These are phyloP conservation scores for Neonectria punicea DNA, from an alignment of 2,329 filamentous ascomycete genomes.

Conservation along the genomic window DNA sequence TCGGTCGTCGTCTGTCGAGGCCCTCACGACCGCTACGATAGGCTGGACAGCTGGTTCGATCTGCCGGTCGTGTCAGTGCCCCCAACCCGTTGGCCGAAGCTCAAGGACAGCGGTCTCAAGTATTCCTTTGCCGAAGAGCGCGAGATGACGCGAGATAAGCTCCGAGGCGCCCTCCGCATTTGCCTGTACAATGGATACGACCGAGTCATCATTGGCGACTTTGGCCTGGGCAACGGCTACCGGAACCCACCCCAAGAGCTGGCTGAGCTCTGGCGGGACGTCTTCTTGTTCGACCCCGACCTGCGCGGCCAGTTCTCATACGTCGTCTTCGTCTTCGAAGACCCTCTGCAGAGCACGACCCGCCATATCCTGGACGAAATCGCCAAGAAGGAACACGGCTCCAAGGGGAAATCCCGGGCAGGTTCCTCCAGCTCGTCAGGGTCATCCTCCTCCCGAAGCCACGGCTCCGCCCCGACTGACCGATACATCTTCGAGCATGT, in stretches of 20 bases:
- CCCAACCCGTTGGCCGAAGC: conserved; percentile 77
- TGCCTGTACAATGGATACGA: conserved; percentile 69
- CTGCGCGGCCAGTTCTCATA: conserved; percentile 70
- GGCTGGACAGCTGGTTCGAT: conserved; percentile 64
- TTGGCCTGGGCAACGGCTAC: conserved; percentile 71
- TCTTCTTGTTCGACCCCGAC: conserved; percentile 70
- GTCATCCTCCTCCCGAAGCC: conserved; percentile 45
- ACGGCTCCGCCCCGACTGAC: conserved; percentile 53
- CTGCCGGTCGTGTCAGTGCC: conserved; percentile 80
- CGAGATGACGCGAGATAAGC: conserved; percentile 78
- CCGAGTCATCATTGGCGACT: conserved; percentile 71
- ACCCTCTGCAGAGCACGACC: conserved; percentile 63
- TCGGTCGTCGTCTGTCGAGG: conserved; percentile 79
- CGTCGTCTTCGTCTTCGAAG: conserved; percentile 73
- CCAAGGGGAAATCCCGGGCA: conserved; percentile 49
- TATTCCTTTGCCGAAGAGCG: conserved; percentile 79
- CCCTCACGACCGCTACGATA: conserved; percentile 72
- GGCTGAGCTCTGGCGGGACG: conserved; percentile 73
- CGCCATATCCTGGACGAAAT: conserved; percentile 65
- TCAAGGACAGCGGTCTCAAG: conserved; percentile 72
- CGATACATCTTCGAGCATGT: conserved; percentile 64
- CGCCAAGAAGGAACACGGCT: conserved; percentile 58
- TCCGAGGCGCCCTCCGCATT: conserved; percentile 76
- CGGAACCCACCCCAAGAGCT: conserved; percentile 73
- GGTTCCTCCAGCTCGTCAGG: conserved; percentile 43